These are phyloP conservation scores for Nepenthes gracilis DNA, from an alignment of 148 eudicot genomes.

Conservation along the genomic window DNA sequence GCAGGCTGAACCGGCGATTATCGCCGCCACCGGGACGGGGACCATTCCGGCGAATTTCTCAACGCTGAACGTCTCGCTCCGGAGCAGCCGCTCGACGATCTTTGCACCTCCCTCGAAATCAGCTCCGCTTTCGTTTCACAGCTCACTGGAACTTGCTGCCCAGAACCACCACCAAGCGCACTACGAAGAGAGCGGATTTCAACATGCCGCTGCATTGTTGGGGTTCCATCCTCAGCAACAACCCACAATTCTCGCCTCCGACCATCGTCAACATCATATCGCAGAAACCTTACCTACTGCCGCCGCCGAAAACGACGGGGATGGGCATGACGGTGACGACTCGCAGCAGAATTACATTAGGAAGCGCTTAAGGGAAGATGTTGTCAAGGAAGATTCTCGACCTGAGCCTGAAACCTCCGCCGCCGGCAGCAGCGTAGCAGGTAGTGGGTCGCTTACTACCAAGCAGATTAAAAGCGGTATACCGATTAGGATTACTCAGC, in stretches of 20 bases:
- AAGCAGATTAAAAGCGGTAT: conserved; percentile 17
- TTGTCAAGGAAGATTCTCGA: conserved; percentile 32
- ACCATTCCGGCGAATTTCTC: conserved; percentile 52
- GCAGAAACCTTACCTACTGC: conserved; percentile 8
- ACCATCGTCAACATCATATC: too few species aligned
- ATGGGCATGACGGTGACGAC: conserved; percentile 4
- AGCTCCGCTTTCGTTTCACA: conserved; percentile 29
- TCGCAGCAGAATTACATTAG: conserved; percentile 22
- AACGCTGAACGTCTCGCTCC: conserved; percentile 36
- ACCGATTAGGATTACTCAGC: conserved; percentile 9
- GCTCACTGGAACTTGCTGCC: conserved; percentile 19
- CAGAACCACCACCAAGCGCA: conserved; percentile 15
- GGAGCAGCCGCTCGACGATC: conserved; percentile 32
- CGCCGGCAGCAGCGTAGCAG: too few species aligned
- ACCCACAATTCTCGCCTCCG: conserved; percentile 7
- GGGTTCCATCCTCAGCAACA: conserved; percentile 41
- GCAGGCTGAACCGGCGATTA: conserved; percentile 54
- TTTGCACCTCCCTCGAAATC: conserved; percentile 44
- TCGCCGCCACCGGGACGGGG: conserved; percentile 48
- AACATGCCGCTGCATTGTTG: conserved; percentile 27
- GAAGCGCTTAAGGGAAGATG: conserved; percentile 43
- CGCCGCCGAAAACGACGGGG: conserved; percentile 7
- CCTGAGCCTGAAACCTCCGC: too few species aligned
- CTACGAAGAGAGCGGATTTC: conserved; percentile 22
- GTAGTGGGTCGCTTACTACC: background rate